These are phyloP conservation scores for Macrocybe sp. DNA, from an alignment of 1,284 basidiomycete genomes.

Conservation along the genomic window DNA sequence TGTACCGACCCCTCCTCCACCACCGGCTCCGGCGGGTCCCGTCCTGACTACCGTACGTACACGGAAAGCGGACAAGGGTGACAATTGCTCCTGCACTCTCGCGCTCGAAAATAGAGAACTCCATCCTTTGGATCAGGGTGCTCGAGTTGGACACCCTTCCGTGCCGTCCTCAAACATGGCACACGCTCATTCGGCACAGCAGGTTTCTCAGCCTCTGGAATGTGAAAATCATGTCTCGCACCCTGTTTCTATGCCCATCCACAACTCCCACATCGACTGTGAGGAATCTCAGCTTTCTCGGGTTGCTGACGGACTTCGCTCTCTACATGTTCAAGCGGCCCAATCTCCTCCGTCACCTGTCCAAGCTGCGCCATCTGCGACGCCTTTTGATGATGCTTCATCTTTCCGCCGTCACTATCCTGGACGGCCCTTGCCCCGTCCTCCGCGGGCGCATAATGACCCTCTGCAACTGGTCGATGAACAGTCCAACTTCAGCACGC, in stretches of 20 bases:
- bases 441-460: constrained; percentile 18
- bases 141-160: too few species aligned
- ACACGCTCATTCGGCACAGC: too few species aligned
- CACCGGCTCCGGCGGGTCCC: constrained; percentile 13
- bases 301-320: too few species aligned
- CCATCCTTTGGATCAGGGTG: background rate
- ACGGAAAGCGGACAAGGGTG: constrained; percentile 2
- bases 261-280: too few species aligned
- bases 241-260: too few species aligned
- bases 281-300: too few species aligned
- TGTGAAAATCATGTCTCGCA: too few species aligned
- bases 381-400: constrained; percentile 17
- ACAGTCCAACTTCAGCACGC: too few species aligned
- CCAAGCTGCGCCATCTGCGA: constrained; percentile 6
- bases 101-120: constrained; percentile 3
- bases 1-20: constrained; percentile 7
- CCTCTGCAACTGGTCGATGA: constrained; percentile 12
- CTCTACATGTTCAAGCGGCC: too few species aligned
- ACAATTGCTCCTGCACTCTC: constrained; percentile 12
- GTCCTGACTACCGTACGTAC: constrained; percentile 19
- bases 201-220: too few species aligned
- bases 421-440: constrained; percentile 35
- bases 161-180: too few species aligned
- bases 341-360: background rate
- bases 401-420: constrained; percentile 30